phyloP scores from a whole-genome alignment of 495 filamentous ascomycete genomes.

The Penicillium samsonianum region DNA sequence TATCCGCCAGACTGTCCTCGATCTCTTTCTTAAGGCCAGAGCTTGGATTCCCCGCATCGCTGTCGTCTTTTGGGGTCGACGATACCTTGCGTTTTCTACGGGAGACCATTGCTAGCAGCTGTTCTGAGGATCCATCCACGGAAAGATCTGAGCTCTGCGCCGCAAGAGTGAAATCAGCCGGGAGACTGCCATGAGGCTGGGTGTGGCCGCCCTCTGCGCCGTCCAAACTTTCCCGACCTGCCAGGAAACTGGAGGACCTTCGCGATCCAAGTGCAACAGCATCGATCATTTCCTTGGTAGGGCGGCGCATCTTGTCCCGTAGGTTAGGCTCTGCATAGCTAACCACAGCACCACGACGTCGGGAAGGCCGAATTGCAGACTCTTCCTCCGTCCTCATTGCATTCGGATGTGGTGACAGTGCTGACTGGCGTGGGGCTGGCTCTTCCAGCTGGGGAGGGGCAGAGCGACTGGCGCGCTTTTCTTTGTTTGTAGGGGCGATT shows the following conservation, averaged over 20 bases:
- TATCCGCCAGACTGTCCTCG: constrained; percentile 9
- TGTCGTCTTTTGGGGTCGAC: constrained; percentile 20
- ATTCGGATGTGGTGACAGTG: constrained; percentile 7
- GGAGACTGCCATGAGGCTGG: constrained; percentile 6
- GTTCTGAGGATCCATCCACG: constrained; percentile 13
- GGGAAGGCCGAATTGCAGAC: constrained; percentile 55
- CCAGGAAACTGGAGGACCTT: constrained; percentile 34
- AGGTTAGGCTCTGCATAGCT: constrained; percentile 88
- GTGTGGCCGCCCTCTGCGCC: constrained; percentile 17
- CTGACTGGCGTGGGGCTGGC: constrained; percentile 4
- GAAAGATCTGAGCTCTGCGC: constrained; percentile 6
- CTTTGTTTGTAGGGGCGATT: constrained; percentile 14
- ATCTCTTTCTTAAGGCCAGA: constrained; percentile 4
- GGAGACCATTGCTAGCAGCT: constrained; percentile 25
- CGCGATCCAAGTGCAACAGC: constrained; percentile 60
- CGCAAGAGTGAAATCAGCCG: constrained; percentile 12
- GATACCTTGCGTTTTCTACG: constrained; percentile 38
- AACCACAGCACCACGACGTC: constrained; percentile 65
- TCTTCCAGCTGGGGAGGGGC: constrained; percentile 16
- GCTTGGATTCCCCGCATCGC: neutral
- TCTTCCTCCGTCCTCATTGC: constrained; percentile 11
- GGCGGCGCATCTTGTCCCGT: constrained; percentile 83
- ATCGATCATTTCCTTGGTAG: constrained; percentile 71
- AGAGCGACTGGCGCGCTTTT: constrained; percentile 17
- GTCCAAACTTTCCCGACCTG: constrained; percentile 21